A percentile compares a stretch with the other conserved stretches of the same genome.
Evolutionary conservation across 2,329 filamentous ascomycete species (phyloP).

Genomic region (Colletotrichum theobromicola): DNA sequence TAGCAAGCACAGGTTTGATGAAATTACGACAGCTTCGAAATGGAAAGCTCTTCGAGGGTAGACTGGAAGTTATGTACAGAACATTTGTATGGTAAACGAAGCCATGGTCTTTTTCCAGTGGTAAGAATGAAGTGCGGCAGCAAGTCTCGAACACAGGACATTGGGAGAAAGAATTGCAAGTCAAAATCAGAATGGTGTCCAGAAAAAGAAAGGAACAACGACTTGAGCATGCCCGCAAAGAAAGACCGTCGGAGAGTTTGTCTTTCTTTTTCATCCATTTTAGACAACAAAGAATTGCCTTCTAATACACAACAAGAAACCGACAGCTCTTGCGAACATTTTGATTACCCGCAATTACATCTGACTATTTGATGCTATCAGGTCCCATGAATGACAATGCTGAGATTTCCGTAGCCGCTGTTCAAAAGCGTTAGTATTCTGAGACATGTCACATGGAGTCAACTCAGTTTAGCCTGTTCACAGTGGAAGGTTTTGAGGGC

Average conservation of each 20-base stretch:
- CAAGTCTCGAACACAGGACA: not conserved
- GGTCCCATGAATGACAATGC: not conserved
- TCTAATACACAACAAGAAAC: not conserved
- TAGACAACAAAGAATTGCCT: not conserved
- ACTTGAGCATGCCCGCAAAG: not conserved
- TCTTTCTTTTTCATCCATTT: not conserved
- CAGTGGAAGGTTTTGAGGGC: not conserved
- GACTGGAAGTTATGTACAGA: not conserved
- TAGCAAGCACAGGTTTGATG: not conserved
- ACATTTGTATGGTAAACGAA: not conserved
- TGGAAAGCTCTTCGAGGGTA: not conserved
- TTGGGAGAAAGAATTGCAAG: not conserved
- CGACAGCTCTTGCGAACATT: no score
- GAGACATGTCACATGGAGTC: not conserved
- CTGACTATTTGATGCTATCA: not conserved
- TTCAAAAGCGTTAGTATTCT: not conserved
- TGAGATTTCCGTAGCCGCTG: not conserved
- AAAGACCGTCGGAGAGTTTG: not conserved
- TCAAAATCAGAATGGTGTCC: not conserved
- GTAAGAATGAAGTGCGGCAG: not conserved
- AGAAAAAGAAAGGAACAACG: not conserved
- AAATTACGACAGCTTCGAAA: not conserved
- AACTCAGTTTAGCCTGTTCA: not conserved
- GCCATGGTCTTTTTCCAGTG: not conserved
- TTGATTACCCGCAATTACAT: no score